Conservation (phyloP, 225 moss, liverwort and hornwort genomes). For the Pseudoscleropodium purum region DNA sequence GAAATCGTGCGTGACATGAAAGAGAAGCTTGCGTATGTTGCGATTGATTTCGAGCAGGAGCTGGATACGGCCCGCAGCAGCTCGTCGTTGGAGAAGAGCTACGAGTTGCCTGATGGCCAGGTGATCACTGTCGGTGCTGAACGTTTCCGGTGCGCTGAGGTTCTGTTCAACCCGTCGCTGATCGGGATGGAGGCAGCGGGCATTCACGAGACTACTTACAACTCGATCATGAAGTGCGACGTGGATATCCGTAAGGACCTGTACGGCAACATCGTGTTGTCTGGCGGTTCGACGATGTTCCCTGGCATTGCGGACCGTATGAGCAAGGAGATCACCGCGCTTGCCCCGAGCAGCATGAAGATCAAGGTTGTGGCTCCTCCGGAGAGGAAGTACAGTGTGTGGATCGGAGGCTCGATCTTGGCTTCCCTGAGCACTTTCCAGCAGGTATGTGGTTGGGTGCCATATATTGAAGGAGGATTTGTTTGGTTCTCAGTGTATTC, state of each 20-base stretch:
- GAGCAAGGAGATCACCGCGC: slow-evolving; percentile 71
- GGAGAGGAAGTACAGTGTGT: slow-evolving; percentile 72
- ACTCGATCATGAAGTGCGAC: slow-evolving; percentile 99
- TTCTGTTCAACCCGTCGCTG: slow-evolving; percentile 78
- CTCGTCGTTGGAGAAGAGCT: slow-evolving; percentile 65
- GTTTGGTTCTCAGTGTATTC: too few species aligned
- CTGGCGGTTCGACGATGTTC: slow-evolving; percentile 67
- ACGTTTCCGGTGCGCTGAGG: slow-evolving; percentile 85
- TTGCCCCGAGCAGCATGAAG: slow-evolving; percentile 73
- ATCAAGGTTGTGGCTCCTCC: slow-evolving; percentile 73
- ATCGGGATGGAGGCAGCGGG: slow-evolving; percentile 94
- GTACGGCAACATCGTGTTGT: slow-evolving; percentile 86
- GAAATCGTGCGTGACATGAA: slow-evolving; percentile 99
- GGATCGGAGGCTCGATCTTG: slow-evolving; percentile 74
- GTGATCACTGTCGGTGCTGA: slow-evolving; percentile 80
- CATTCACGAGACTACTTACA: slow-evolving; percentile 94
- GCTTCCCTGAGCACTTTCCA: slow-evolving; percentile 98
- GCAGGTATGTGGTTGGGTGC: slow-evolving; percentile 26
- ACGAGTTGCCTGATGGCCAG: slow-evolving; percentile 86
- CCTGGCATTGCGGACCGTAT: slow-evolving; percentile 66
- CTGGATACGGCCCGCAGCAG: slow-evolving; percentile 53
- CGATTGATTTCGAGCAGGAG: slow-evolving; percentile 67
- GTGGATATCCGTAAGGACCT: slow-evolving; percentile 96
- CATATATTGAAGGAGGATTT: too few species aligned
- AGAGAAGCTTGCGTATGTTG: slow-evolving; percentile 82